Conservation (phyloP, 169 alveolate genomes). For the Eimeria mitis region DNA sequence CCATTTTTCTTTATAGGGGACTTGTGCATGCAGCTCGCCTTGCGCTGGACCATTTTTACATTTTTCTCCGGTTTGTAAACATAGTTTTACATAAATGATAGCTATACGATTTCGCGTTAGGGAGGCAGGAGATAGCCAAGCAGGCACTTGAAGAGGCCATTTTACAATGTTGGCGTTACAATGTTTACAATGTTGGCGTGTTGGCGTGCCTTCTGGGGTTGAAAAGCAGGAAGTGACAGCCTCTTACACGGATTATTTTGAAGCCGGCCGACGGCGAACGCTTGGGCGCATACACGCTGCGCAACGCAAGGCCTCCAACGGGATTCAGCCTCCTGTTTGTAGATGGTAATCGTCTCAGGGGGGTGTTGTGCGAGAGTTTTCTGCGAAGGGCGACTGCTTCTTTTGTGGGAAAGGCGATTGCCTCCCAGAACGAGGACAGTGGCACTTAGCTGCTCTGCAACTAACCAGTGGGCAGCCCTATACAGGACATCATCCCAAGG, state of each 20-base stretch:
- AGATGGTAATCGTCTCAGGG: not conserved
- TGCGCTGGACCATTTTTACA: too few relatives aligned
- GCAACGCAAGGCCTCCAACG: constrained; percentile 59
- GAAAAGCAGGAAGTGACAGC: not conserved
- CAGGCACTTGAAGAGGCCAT: not conserved
- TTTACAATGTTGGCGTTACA: too few relatives aligned
- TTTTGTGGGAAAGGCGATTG: not conserved
- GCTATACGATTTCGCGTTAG: too few relatives aligned
- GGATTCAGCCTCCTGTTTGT: not conserved
- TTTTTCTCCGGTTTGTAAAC: too few relatives aligned
- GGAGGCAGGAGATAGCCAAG: not conserved
- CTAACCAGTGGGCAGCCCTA: constrained; percentile 30
- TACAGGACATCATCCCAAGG: constrained; percentile 52
- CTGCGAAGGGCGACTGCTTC: constrained; percentile 8
- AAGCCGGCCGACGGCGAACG: constrained; percentile 2
- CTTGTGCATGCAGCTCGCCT: too few relatives aligned
- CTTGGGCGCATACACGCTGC: constrained; percentile 51
- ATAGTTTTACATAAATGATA: too few relatives aligned
- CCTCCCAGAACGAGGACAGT: constrained; percentile 59
- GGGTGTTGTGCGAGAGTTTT: not conserved
- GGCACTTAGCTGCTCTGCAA: constrained; percentile 36
- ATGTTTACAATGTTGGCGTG: too few relatives aligned
- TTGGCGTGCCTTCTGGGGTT: not conserved
- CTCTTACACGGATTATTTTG: constrained; percentile 15
- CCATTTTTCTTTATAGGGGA: too few relatives aligned